These are phyloP conservation scores for Umbilicaria muhlenbergii DNA, from an alignment of 495 filamentous ascomycete species.

Conservation along the genomic window DNA sequence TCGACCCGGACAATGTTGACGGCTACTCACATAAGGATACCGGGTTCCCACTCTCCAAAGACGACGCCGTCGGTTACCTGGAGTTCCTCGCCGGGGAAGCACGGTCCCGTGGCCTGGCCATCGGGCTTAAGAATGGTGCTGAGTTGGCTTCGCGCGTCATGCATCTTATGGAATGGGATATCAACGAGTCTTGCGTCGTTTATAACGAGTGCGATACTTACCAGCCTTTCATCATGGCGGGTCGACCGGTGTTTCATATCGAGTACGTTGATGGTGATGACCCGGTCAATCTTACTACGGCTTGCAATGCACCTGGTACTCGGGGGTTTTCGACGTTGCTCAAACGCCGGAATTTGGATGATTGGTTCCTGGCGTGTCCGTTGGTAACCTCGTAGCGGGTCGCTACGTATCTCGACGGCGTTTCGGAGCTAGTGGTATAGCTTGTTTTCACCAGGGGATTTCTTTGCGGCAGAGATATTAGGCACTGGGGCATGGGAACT, in stretches of 20 bases:
- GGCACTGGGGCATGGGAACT: too few relatives aligned
- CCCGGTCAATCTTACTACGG: neutral
- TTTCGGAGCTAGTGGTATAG: too few relatives aligned
- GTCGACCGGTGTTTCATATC: conserved; percentile 61
- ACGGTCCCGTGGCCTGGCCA: conserved; percentile 27
- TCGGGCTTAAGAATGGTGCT: conserved; percentile 53
- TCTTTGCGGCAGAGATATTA: too few relatives aligned
- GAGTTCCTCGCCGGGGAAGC: conserved; percentile 41
- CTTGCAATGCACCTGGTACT: conserved; percentile 22
- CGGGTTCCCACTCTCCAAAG: conserved; percentile 37
- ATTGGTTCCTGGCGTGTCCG: conserved; percentile 38
- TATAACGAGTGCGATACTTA: conserved; percentile 42
- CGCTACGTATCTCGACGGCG: too few relatives aligned
- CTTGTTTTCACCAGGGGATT: too few relatives aligned
- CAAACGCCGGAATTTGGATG: conserved; percentile 45
- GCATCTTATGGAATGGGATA: conserved; percentile 43
- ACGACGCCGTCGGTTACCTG: conserved; percentile 40
- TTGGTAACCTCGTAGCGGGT: too few relatives aligned
- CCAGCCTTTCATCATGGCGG: conserved; percentile 35
- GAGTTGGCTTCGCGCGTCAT: conserved; percentile 42
- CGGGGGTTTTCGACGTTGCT: conserved; percentile 45
- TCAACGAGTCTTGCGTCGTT: conserved; percentile 59
- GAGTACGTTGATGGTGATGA: conserved; percentile 42
- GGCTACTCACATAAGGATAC: conserved; percentile 43
- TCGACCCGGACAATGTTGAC: conserved; percentile 62